Conservation (phyloP, 352 stramenopile genomes). For the Globisporangium mamillatum region DNA sequence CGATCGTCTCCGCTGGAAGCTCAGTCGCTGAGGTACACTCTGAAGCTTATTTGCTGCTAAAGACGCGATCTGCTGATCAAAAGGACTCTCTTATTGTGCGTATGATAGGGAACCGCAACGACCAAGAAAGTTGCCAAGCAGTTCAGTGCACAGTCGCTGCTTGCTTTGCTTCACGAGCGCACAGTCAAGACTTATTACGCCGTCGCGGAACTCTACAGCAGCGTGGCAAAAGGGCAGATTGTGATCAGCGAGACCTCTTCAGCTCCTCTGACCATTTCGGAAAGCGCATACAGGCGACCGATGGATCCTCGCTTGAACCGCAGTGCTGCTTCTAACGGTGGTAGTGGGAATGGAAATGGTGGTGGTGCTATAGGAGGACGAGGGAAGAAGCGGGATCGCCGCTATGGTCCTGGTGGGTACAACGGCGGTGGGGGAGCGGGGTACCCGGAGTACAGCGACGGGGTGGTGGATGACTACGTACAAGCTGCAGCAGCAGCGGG, state of each 20-base stretch:
- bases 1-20: conserved; percentile 66
- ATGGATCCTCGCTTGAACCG: conserved; percentile 28
- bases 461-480: conserved; percentile 16
- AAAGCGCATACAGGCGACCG: conserved; percentile 15
- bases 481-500: conserved; percentile 25
- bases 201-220: conserved; percentile 76
- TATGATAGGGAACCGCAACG: conserved; percentile 50
- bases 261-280: neutral
- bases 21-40: conserved; percentile 59
- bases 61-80: neutral
- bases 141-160: conserved; percentile 63
- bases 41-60: neutral
- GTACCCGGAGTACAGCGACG: conserved; percentile 24
- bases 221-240: conserved; percentile 32
- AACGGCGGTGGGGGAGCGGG: neutral
- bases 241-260: conserved; percentile 23
- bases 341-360: conserved; percentile 1
- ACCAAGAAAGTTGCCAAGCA: conserved; percentile 86
- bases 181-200: conserved; percentile 48
- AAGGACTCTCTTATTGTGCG: neutral
- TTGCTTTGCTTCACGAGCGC: conserved; percentile 61
- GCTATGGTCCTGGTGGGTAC: neutral
- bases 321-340: conserved; percentile 17
- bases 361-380: conserved; percentile 4
- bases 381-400: conserved; percentile 15